Conservation (phyloP, 2,329 filamentous ascomycete genomes). For the Penicillium expansum region DNA sequence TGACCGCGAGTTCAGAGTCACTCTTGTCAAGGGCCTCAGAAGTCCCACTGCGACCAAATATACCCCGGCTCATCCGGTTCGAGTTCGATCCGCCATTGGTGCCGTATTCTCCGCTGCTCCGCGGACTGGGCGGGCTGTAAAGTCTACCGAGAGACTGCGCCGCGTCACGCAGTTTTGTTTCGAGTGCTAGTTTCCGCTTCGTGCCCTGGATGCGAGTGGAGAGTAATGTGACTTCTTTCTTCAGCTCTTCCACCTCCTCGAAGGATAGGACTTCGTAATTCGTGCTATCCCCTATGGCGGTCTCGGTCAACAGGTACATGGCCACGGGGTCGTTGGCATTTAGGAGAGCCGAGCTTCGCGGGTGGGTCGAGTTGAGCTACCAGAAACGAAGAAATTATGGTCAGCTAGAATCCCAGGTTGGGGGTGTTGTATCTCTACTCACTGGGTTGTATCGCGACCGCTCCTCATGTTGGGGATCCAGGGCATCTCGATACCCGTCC, state of each 20-base stretch:
- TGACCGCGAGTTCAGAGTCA: constrained; percentile 70
- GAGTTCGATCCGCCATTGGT: constrained; percentile 23
- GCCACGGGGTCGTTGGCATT: constrained; percentile 63
- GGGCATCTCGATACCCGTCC: constrained; percentile 59
- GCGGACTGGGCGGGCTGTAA: constrained; percentile 64
- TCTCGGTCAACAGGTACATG: constrained; percentile 90
- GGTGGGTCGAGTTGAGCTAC: constrained; percentile 53
- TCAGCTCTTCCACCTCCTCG: constrained; percentile 86
- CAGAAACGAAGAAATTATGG: constrained; percentile 40
- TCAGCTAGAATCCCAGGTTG: constrained; percentile 3
- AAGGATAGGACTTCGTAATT: constrained; percentile 81
- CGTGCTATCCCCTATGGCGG: constrained; percentile 83
- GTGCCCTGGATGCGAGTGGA: constrained; percentile 76
- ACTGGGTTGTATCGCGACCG: constrained; percentile 59
- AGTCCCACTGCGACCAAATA: constrained; percentile 47
- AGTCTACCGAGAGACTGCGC: constrained; percentile 81
- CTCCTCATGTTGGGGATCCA: constrained; percentile 55
- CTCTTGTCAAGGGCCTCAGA: constrained; percentile 51
- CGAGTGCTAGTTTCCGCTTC: constrained; percentile 77
- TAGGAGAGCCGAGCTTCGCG: constrained; percentile 38
- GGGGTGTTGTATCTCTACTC: constrained; percentile 29
- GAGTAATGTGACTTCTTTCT: constrained; percentile 76
- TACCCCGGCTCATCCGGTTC: constrained; percentile 53
- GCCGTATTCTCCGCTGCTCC: constrained; percentile 44
- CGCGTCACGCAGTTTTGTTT: constrained; percentile 92